Base-by-base conservation (phyloP, 2,329 filamentous ascomycete genomes). In the Aspergillus ochraceus region DNA sequence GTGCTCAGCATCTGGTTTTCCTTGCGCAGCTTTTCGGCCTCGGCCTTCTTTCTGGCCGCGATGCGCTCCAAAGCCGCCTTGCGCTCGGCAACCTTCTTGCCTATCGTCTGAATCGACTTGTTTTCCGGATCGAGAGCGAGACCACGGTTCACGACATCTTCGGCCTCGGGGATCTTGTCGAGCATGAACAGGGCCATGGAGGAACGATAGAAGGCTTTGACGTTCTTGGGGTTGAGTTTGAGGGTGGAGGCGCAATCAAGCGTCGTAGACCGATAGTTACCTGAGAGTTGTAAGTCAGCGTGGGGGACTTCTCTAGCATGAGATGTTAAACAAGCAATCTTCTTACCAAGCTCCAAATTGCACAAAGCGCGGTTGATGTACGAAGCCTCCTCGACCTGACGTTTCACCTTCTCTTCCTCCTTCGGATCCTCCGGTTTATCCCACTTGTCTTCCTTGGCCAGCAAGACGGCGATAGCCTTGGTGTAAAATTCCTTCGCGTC, bases 401-500 rank as follows among this genome's bases (percentile, higher is more conserved):
- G 82, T 76, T 94, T 86, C 67, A 85, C 80, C 59, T 80, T 81
- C 66, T 88, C 84, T 46, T 87, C 88, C 54, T 86, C 84, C 55
- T 82, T 78, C 10, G 70, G 63, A 66, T 86, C 83, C 59, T 84
- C 76, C 47, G 83, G 80, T 53, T 79, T 72, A 24, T 85, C 81
- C 64, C 79, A 72, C 72, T 80, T 72, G 36, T 78, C 75, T 71
- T 91, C 85, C 74, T 90, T 88, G 6, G 80, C 80, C 11, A 83
- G 81, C 19, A 97, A 77, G 6, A 96, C 85, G 11, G 86, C 80
- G 55, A 97, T 83, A n/a, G 89, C 93, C 79, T 96, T 95, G 30
- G 84, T 86, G 75, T 99, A 99, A 75, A 93, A 97, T 75, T 97
- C 92, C 72, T 90, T 89, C 4, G 93, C 95, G 75, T 98, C 92